Base-by-base conservation (phyloP, 768 basidiomycete species). In the Trametes elegans region DNA sequence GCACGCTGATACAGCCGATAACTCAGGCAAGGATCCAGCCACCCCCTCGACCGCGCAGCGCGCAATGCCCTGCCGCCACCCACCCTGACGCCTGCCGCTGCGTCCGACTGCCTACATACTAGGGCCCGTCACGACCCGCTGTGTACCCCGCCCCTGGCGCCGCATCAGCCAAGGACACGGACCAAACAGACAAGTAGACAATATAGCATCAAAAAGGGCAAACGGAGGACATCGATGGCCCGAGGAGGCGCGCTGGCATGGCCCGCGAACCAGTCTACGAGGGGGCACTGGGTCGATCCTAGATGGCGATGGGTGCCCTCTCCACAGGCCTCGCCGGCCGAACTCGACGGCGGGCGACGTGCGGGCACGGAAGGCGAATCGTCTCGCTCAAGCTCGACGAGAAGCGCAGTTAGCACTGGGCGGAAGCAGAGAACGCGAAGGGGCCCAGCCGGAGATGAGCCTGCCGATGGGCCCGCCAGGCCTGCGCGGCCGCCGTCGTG, bases 231-330 rank as follows among this genome's bases (percentile, higher is more conserved):
- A 45, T 45, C n/a, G 28, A n/a, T 31, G 45, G 27, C 13, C 19
- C 29, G 18, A 11, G 28, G 18, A 5, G 18, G 23, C 40, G 23
- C 3, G n/a, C 38, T 19, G n/a, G 18, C 29, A 13, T 59, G 59
- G 57, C 62, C 65, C 16, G 32, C 48, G 31, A 64, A 64, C 43
- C 48, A 58, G 24, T 24, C 53, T n/a, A 46, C 31, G 1, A 8
- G 21, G 23, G 23, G n/a, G 7, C 62, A 49, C 44, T 11, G 39
- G 8, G 60, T 63, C 50, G 62, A 64, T 44, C 53, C 48, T n/a
- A 32, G 43, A 18, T 40, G 43, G 32, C 55, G 58, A 8, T 64
- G 65, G 63, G 49, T 53, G 14, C 60, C 63, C 10, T 63, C 63
- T 8, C 63, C 65, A 8, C 36, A 38, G 2, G 29, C 32, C n/a